Base-by-base conservation (phyloP, 78 protist species). In the Dictyostelium citrinum region DNA sequence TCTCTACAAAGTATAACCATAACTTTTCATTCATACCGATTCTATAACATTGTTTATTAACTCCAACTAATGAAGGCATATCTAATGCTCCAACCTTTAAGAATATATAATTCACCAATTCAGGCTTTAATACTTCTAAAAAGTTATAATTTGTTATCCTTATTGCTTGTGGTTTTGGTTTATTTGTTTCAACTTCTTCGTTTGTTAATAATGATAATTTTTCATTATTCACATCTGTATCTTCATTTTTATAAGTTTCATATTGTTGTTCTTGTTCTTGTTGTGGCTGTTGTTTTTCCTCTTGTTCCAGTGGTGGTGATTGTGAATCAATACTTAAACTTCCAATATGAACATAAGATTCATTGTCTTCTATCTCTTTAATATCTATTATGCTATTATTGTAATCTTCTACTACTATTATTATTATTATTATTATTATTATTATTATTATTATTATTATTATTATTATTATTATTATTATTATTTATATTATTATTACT, bases 21-120 rank as follows among this genome's bases (percentile, higher is more conserved):
- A 88, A n/a, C 9, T 74, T 82, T 45, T 88, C 85, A 39, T 78
- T 88, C 93, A 88, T 88, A 16, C 93, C 93, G 29, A 72, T 78
- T 27, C 67, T 76, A 22, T 39, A 49, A n/a, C 93, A 88, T 41
- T 77, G 41, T 8, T 35, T 58, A 14, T 67, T 78, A 0, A 88
- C 93, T 35, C 85, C 27, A 2, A 88, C 20, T 43, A 88, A 27
- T 20, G 79, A 10, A 1, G 79, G 27, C 41, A 88, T 45, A 46
- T 78, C 64, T 3, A 78, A 46, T 20, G 93, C 93, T 9, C 93
- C 93, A 10, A 88, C 93, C 51, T 78, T 58, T 31, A 88, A 45
- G 49, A 88, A 88, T 58, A 88, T 88, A 64, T 67, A 88, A 68
- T 88, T 88, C 1, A 88, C n/a, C 6, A 88, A 61, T 41, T 76